Base-by-base conservation (phyloP, 345 rosid genomes). In the Iberis pinnata region DNA sequence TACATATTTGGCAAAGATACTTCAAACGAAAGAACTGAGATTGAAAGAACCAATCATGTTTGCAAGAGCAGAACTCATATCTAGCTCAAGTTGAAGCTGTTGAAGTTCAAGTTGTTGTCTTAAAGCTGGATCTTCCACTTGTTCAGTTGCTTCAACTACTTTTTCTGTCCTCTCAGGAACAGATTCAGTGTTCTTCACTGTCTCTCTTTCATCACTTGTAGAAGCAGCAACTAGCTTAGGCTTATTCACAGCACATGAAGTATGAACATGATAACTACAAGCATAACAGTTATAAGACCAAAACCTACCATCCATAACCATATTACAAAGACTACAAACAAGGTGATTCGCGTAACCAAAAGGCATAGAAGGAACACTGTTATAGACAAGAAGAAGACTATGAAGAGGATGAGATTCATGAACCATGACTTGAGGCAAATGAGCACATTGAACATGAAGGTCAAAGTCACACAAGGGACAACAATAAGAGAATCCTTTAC, bases 221-320 rank as follows among this genome's bases (percentile, higher is more conserved):
- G 49, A 46, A 22, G 44, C 47, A 13, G 18, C 58, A 46, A 49
- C 64, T 17, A 14, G 56, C 33, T 57, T 19, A 11, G 53, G 48
- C 32, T 40, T 32, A 48, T 43, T 49, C 36, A 61, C 41, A 38
- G 57, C 69, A 56, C 74, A 73, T 9, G 61, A 61, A 53, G 74
- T 49, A 61, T 70, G 75, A 3, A 49, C 12, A 13, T 65, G 52
- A 41, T 56, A 73, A 56, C 37, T 58, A 22, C 72, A 65, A 61
- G 58, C 72, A 57, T 41, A 61, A 61, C 77, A 73, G 36, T 69
- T 69, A 32, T 69, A 73, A 24, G 71, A 69, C 77, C 78, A 70
- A 43, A 65, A 48, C 56, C 73, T 73, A 22, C 41, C 47, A 43
- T 73, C 74, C 65, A 61, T 38, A 11, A 10, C 41, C 31, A 56